Conservation (phyloP, 192 early-diverging fungal species). For the Dispira parvispora region DNA sequence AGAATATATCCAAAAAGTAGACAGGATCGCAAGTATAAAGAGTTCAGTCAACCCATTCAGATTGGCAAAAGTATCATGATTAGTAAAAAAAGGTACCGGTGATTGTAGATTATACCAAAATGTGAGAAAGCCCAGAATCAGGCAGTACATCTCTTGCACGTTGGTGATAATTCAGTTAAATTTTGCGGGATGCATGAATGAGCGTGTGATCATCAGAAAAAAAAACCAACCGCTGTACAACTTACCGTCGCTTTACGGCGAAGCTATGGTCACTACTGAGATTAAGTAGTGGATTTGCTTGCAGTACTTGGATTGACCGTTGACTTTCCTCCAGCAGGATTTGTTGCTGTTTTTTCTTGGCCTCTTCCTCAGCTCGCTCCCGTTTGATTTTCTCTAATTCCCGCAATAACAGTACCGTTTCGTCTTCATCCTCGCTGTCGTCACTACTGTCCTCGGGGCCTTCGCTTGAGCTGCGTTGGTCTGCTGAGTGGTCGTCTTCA, state of each 20-base stretch:
- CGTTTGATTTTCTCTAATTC: slow-evolving; percentile 84
- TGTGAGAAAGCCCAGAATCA: too few relatives aligned
- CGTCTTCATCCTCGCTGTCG: slow-evolving; percentile 68
- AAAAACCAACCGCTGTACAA: not conserved
- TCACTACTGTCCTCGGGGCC: slow-evolving; percentile 17
- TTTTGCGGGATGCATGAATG: not conserved
- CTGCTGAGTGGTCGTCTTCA: not conserved
- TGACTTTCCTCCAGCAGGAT: slow-evolving; percentile 33
- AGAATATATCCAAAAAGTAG: too few relatives aligned
- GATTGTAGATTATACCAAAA: too few relatives aligned
- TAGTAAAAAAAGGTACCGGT: too few relatives aligned
- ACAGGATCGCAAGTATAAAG: too few relatives aligned
- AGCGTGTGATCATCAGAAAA: not conserved
- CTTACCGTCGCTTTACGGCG: slow-evolving; percentile 67
- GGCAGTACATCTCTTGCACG: too few relatives aligned
- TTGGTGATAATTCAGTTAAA: too few relatives aligned
- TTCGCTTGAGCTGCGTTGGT: slow-evolving; percentile 13
- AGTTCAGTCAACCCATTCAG: too few relatives aligned
- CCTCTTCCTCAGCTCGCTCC: slow-evolving; percentile 83
- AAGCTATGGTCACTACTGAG: slow-evolving; percentile 32
- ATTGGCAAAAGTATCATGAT: too few relatives aligned
- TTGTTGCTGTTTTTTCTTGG: slow-evolving; percentile 43
- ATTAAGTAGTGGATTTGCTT: slow-evolving; percentile 76
- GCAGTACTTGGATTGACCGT: slow-evolving; percentile 38
- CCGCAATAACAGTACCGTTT: slow-evolving; percentile 66